Conservation (phyloP, 2,329 filamentous ascomycete species). For the Fusarium robinianum region DNA sequence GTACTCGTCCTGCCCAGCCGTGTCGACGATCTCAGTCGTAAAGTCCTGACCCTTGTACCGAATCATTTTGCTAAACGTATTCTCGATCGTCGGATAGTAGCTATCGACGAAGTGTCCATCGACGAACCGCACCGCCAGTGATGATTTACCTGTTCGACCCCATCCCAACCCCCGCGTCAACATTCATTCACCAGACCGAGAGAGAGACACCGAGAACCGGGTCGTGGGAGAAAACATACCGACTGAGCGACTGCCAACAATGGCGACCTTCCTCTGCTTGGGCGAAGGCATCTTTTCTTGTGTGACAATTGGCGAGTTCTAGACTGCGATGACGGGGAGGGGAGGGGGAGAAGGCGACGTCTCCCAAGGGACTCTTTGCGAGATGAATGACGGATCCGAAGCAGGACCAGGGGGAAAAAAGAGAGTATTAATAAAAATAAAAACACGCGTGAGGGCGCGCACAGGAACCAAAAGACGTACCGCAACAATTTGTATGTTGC, state of each 20-base stretch:
- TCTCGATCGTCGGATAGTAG: slow-evolving; percentile 99
- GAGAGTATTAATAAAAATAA: no score
- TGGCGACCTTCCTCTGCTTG: slow-evolving; percentile 93
- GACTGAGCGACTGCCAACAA: slow-evolving; percentile 92
- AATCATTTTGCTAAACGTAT: slow-evolving; percentile 96
- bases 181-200: slow-evolving; percentile 3
- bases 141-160: slow-evolving; percentile 79
- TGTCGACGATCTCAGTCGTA: slow-evolving; percentile 96
- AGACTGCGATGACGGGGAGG: neutral
- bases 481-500: no score
- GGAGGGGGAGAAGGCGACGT: neutral
- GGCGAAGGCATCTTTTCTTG: slow-evolving; percentile 48
- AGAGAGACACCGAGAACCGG: neutral
- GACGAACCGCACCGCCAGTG: slow-evolving; percentile 93
- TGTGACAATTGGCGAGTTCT: no score
- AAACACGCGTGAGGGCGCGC: no score
- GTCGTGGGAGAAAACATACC: slow-evolving; percentile 44
- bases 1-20: slow-evolving; percentile 98
- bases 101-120: slow-evolving; percentile 98
- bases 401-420: no score
- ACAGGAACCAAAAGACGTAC: no score
- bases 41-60: slow-evolving; percentile 91
- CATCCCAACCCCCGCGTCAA: slow-evolving; percentile 5
- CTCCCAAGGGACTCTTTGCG: no score
- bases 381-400: no score